Percentiles rank a stretch among this genome's conserved stretches.
Evolutionary conservation across 192 early-diverging fungal genomes (phyloP).

Genomic region (Kickxella alabastrina): DNA sequence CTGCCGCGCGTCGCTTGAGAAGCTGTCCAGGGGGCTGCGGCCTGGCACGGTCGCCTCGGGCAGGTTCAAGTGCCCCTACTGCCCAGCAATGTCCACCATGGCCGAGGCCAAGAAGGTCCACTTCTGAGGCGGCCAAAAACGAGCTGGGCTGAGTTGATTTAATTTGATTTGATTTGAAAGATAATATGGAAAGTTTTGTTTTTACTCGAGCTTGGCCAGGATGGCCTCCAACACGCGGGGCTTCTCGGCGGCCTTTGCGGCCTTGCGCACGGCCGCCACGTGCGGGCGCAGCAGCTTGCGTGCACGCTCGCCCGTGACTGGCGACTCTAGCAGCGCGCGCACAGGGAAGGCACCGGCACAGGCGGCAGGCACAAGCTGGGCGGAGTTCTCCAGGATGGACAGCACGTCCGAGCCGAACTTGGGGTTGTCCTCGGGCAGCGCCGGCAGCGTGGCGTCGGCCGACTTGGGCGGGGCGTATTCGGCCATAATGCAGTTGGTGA

Average conservation of each 20-base stretch:
- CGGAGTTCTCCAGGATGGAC: conserved; percentile 6
- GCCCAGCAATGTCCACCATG: conserved; percentile 79
- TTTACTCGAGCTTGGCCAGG: conserved; percentile 7
- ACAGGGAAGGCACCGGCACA: conserved; percentile 47
- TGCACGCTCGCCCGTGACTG: conserved; percentile 18
- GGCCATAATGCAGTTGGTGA: conserved; percentile 40
- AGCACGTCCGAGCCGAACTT: conserved; percentile 28
- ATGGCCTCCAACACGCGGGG: conserved; percentile 25
- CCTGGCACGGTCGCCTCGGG: conserved; percentile 42
- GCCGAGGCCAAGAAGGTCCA: conserved; percentile 74
- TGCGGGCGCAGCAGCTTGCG: conserved; percentile 22
- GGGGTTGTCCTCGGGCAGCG: conserved; percentile 26
- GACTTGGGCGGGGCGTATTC: conserved; percentile 18
- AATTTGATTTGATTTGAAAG: background rate
- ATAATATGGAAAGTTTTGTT: no score
- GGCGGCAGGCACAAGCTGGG: conserved; percentile 25
- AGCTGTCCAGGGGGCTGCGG: conserved; percentile 70
- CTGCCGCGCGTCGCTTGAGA: conserved; percentile 81
- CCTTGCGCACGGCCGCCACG: conserved; percentile 4
- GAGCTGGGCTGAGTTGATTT: no score
- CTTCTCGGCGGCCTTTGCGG: conserved; percentile 7
- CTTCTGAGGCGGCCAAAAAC: conserved; percentile 53
- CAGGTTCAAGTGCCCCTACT: conserved; percentile 98
- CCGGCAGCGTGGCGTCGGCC: conserved; percentile 12
- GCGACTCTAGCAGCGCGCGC: conserved; percentile 45